Evolutionary conservation across 371 early-diverging fungal genomes (phyloP), one percentile per base, ranked within the genome.

Genomic region (Circinella umbellata): DNA sequence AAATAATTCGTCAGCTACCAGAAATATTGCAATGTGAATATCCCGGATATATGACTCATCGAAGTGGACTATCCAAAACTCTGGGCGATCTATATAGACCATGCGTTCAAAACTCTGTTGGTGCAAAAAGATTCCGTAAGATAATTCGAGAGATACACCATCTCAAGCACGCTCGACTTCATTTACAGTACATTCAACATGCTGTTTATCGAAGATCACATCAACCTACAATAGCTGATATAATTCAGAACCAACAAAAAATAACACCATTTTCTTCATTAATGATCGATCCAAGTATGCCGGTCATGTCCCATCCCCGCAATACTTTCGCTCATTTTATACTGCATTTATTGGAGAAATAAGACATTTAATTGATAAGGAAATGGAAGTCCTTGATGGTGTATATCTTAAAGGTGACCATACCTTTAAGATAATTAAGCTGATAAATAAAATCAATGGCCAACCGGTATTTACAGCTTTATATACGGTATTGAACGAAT

Each of bases 401-500:
- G 13, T 6, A 11, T 55, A 55, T 55, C 34, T 57, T 27, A 57
- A 57, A 57, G 57, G 57, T 34, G 5, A 57, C 6, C 57, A 57
- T n/a, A 10, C 57, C 27, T 57, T 57, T 34, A 57, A 57, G 14
- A 27, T 57, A 5, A 57, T 57, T n/a, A 57, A 57, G 14, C 57
- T 18, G 10, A 57, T 57, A 4, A 27, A 27, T 8, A 57, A 34
- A 34, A 27, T 57, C 6, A 27, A 57, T 34, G 57, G 57, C 27
- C 6, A 5, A 34, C 57, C 18, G 4, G 7, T n/a, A 27, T 57
- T 57, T 14, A 34, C 57, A 27, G 57, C 57, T 5, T n/a, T 57
- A 10, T 57, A 57, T 57, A 57, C 57, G 10, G 27, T 57, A 5
- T 9, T 57, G 20, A 57, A 57, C 57, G 57, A 57, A 34, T 57